Conservation (phyloP, 2,329 filamentous ascomycete genomes). For the Talaromyces sp. region DNA sequence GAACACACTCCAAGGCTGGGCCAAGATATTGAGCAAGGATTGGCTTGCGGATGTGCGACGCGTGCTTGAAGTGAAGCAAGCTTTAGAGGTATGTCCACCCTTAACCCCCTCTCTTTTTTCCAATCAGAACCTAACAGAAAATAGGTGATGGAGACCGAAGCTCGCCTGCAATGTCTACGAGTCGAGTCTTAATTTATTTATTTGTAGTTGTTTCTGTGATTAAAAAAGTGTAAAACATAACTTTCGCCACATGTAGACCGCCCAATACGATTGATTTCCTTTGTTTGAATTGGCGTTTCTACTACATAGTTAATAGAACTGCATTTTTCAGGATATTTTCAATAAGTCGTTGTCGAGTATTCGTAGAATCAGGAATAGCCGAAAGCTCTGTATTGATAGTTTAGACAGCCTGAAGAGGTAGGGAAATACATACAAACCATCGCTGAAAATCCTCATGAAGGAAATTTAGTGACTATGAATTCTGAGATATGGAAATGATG, state of each 20-base stretch:
- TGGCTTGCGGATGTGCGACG: constrained; percentile 90
- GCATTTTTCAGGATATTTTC: background rate
- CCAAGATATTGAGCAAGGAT: constrained; percentile 88
- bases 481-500: background rate
- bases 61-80: constrained; percentile 92
- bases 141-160: constrained; percentile 85
- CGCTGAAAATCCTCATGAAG: background rate
- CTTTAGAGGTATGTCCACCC: constrained; percentile 74
- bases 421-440: background rate
- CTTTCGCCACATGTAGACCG: constrained; percentile 28
- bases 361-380: background rate
- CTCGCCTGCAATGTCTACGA: constrained; percentile 80
- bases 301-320: background rate
- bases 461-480: background rate
- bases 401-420: background rate
- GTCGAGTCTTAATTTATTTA: constrained; percentile 59
- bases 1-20: constrained; percentile 90
- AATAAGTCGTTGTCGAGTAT: background rate
- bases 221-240: constrained; percentile 42
- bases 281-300: constrained; percentile 10
- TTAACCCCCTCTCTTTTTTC: background rate
- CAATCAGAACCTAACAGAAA: constrained; percentile 6
- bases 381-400: background rate
- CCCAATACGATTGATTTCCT: constrained; percentile 37
- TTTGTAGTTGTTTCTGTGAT: constrained; percentile 19